Percentiles rank a stretch among this genome's conserved stretches.
Evolutionary conservation across 176 grass and related monocot genomes (phyloP).

Genomic region (Phyllostachys edulis): DNA sequence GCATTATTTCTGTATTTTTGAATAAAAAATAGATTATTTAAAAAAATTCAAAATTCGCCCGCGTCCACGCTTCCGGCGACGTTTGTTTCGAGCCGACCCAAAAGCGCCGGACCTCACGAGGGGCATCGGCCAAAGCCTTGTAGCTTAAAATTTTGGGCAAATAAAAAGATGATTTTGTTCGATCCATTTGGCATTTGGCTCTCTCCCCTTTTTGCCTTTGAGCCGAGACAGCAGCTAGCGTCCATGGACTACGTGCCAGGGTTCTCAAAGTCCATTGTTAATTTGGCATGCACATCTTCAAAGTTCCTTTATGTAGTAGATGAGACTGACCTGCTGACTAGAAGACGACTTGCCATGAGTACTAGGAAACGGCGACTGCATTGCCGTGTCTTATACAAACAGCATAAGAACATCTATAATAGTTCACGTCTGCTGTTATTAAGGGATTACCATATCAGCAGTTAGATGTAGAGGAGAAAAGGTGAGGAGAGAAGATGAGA

Average conservation of each 20-base stretch:
- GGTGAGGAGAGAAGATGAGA: no score
- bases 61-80: neutral
- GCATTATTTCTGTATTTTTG: no score
- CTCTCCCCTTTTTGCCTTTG: neutral
- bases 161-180: neutral
- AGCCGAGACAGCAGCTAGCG: neutral
- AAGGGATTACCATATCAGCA: no score
- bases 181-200: neutral
- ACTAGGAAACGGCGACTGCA: neutral
- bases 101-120: conserved; percentile 20
- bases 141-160: neutral
- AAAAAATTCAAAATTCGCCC: no score
- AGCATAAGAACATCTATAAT: no score
- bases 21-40: no score
- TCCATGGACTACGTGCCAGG: neutral
- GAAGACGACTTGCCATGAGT: neutral
- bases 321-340: neutral
- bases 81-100: neutral
- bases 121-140: neutral
- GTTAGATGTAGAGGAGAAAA: no score
- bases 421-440: no score
- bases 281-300: neutral
- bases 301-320: neutral
- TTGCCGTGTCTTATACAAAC: neutral
- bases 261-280: neutral